Evolutionary conservation across 2,329 filamentous ascomycete genomes (phyloP).

Genomic region (Microdochium paspali): DNA sequence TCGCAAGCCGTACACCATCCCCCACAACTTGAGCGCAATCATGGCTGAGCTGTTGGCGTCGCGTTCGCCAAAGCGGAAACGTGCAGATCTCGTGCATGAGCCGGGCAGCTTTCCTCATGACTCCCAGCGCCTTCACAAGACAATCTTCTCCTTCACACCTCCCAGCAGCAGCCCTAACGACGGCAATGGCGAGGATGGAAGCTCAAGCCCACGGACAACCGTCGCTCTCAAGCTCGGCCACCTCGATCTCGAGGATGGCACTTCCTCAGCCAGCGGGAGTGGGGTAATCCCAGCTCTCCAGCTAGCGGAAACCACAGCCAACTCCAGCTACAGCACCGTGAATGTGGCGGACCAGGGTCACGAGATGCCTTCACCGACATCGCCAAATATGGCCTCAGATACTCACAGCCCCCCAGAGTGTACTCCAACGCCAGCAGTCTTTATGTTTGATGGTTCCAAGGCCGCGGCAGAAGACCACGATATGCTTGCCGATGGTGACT

Average conservation of each 20-base stretch:
- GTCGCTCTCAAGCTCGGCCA: conserved; percentile 44
- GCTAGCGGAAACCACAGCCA: background rate
- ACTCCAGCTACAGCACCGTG: conserved; percentile 3
- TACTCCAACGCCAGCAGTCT: conserved; percentile 12
- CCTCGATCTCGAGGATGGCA: conserved; percentile 27
- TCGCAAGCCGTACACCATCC: background rate
- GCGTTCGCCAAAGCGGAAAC: conserved; percentile 36
- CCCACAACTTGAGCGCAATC: background rate
- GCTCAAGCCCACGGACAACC: conserved; percentile 40
- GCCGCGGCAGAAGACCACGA: conserved; percentile 1
- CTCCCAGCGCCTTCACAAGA: conserved; percentile 12
- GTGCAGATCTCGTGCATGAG: conserved; percentile 22
- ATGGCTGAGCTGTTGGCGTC: background rate
- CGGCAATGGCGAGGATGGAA: conserved; percentile 30
- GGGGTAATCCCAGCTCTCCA: conserved; percentile 23
- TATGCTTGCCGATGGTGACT: conserved; percentile 17
- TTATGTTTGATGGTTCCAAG: conserved; percentile 16
- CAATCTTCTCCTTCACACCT: conserved; percentile 35
- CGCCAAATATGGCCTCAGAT: conserved; percentile 6
- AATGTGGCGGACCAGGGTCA: conserved; percentile 3
- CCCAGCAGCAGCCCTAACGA: conserved; percentile 15
- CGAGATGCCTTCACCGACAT: background rate
- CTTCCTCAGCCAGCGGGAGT: conserved; percentile 25
- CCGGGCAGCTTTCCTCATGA: conserved; percentile 18
- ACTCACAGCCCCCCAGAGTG: conserved; percentile 3